Base-by-base conservation (phyloP, 2,329 filamentous ascomycete species). In the Penicillium sp. region DNA sequence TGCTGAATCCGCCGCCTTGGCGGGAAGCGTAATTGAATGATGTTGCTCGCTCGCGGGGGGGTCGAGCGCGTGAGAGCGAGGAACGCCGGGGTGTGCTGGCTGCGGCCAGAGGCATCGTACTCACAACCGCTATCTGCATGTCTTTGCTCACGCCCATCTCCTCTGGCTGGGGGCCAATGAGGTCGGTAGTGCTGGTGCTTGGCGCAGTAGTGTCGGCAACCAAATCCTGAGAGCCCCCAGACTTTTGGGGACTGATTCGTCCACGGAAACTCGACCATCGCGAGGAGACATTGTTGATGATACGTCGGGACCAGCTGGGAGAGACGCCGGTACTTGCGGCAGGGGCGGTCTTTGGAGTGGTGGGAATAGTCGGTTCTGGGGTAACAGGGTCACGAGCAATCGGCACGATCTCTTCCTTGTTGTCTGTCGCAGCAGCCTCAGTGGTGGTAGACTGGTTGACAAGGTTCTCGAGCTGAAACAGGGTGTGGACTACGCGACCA, bases 401-500 rank as follows among this genome's bases (percentile, higher is more conserved):
- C 16, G 27, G 11, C 11, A 26, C 22, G 14, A 26, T 24, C 49
- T 27, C 43, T 45, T 31, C 49, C 45, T 58, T 44, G 22, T 16
- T 21, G 43, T 58, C 57, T 24, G 58, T 54, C 13, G 56, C 57
- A 52, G 72, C 68, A 16, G 67, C 61, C 37, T 70, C 66, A 24
- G 64, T 65, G 21, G 14, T n/a, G 19, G 13, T 3, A 16, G 37
- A n/a, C 56, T 74, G 69, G 19, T 66, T 65, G n/a, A 75, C 56
- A 8, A 71, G 59, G 39, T 72, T 56, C 16, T 72, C 68, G 29
- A 74, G 56, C 16, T 70, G 71, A 44, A 70, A 73, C 11, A 74
- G 56, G 4, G 74, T 74, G n/a, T 61, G 66, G 21, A 72, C 62
- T 27, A 75, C 69, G 5, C 68, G 66, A 13, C 72, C 74, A 49